phyloP scores from a whole-genome alignment of 2,329 filamentous ascomycete genomes.

The Colletotrichum chlorophyti region DNA sequence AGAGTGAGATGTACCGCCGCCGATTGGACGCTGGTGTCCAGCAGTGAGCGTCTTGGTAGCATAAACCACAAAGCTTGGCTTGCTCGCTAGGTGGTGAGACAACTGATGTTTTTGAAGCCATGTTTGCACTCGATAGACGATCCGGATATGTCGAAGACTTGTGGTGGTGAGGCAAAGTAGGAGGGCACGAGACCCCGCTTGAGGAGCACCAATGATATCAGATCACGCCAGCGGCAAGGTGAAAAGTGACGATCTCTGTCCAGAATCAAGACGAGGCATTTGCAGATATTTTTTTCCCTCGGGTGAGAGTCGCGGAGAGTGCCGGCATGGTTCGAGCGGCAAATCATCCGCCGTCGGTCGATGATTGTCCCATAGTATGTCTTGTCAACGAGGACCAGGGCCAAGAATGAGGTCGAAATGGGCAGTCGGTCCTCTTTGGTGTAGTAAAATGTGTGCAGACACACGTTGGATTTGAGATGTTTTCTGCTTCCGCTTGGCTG shows the following conservation, averaged over 20 bases:
- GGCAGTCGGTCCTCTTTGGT: no score
- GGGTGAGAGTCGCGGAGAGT: background rate
- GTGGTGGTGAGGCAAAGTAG: slow-evolving; percentile 2
- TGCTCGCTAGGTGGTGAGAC: background rate
- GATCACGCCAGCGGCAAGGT: slow-evolving; percentile 5
- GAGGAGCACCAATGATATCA: slow-evolving; percentile 20
- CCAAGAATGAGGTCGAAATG: slow-evolving; percentile 14
- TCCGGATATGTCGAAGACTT: background rate
- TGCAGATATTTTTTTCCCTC: background rate
- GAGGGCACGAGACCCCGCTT: slow-evolving; percentile 22
- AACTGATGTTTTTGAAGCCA: background rate
- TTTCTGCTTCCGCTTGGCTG: background rate
- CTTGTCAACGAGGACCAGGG: no score
- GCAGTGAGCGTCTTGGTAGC: no score
- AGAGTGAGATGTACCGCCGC: background rate
- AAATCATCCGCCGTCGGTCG: no score
- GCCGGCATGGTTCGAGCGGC: background rate
- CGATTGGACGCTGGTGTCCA: no score
- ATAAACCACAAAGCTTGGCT: no score
- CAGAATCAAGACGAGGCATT: slow-evolving; percentile 17
- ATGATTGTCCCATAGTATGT: no score
- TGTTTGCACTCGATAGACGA: background rate
- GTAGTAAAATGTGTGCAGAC: background rate
- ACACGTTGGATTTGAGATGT: background rate
- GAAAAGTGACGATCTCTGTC: slow-evolving; percentile 11